These are phyloP conservation scores for Saccharomyces hybrid DNA, from an alignment of 1,139 yeast species.

Conservation along the genomic window DNA sequence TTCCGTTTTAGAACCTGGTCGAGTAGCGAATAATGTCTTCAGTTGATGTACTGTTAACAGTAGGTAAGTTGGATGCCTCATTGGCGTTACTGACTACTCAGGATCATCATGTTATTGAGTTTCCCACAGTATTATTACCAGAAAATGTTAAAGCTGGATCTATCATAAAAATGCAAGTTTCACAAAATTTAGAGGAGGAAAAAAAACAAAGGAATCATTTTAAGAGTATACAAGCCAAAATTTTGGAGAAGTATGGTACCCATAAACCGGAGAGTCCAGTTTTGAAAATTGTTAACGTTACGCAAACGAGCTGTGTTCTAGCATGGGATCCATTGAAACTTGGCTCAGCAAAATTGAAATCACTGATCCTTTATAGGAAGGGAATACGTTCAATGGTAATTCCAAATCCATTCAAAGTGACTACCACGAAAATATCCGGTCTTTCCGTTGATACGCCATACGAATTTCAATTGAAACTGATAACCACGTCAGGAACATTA, in stretches of 20 bases:
- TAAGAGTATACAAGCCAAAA: constrained; percentile 62
- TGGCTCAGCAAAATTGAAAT: constrained; percentile 76
- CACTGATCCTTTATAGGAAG: constrained; percentile 63
- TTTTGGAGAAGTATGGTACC: constrained; percentile 64
- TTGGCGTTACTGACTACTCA: constrained; percentile 82
- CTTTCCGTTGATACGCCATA: constrained; percentile 80
- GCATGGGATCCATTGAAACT: constrained; percentile 87
- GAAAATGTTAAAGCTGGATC: constrained; percentile 90
- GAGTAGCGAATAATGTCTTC: constrained; percentile 14
- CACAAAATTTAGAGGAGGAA: constrained; percentile 70
- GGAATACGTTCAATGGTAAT: constrained; percentile 74
- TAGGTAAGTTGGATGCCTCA: constrained; percentile 93
- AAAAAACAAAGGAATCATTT: constrained; percentile 51
- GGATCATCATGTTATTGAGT: constrained; percentile 92
- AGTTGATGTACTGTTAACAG: constrained; percentile 69
- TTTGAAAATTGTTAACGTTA: constrained; percentile 66
- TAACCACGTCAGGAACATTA: constrained; percentile 83
- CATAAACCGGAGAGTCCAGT: constrained; percentile 66
- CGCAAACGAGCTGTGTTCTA: constrained; percentile 90
- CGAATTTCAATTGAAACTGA: constrained; percentile 69
- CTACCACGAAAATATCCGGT: constrained; percentile 84
- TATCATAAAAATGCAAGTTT: constrained; percentile 80
- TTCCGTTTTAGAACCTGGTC: not conserved
- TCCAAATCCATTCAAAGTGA: constrained; percentile 74
- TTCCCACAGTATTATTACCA: constrained; percentile 88